Base-by-base conservation (phyloP, 352 stramenopile species). In the Phytophthora constricta region DNA sequence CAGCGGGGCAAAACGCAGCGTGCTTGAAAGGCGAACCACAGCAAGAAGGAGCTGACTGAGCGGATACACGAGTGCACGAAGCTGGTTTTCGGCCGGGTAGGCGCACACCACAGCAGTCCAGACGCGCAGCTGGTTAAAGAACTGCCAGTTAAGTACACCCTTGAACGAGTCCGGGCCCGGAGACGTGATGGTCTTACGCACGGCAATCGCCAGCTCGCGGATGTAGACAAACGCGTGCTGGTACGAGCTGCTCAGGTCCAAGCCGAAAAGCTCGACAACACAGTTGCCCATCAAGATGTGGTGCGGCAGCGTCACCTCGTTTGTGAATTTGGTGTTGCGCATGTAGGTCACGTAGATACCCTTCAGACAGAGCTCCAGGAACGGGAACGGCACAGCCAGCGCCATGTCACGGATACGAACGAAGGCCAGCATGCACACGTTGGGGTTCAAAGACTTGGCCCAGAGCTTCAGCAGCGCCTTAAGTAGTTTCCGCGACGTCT, bases 161-260 rank as follows among this genome's bases (percentile, higher is more conserved):
- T 94, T 86, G 66, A 97, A 90, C 20, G 86, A 86, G 53, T 98
- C 92, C 2, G 89, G 77, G 22, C 90, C 96, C n/a, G 97, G 97
- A 55, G 97, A 96, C 54, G 89, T 94, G 72, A 99, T 96, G 14
- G 97, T 98, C 54, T 97, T 96, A 59, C 98, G 90, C 48, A 99
- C 86, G 72, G 98, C 93, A 56, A 99, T 94, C n/a, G 97, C 97
- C 50, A 99, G 78, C 74, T 99, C 96, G 27, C 98, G 93, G 54
- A 99, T 98, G 82, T 99, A 99, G 26, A 99, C 89, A 74, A 99
- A 99, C 19, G 97, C 97, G 79, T 99, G 97, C 76, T 99, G 97
- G 85, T 99, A 99, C 43, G 97, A 97, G 59, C 92, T 97, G 19
- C 92, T 90, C 46, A 98, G 84, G 76, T 99, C 96, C 17, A 99